Base-by-base conservation (phyloP, 805 yeast genomes). In the Lipomyces kockii region DNA sequence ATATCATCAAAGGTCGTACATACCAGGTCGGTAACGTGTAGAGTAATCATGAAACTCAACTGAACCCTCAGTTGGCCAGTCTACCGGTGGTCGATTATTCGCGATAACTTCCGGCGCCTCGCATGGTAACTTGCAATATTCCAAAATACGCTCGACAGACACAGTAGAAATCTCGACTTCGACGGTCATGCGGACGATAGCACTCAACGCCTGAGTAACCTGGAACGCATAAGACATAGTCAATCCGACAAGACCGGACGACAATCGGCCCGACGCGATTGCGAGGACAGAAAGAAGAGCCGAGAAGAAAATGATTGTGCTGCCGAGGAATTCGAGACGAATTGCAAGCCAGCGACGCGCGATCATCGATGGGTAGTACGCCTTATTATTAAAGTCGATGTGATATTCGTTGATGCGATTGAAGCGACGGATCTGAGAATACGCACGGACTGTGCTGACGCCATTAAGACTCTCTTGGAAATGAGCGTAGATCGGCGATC, bases 111-210 rank as follows among this genome's bases (percentile, higher is more conserved):
- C 87, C 0, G 95, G 91, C 8, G 98, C 98, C 80, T 95, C 99
- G 12, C 92, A 82, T 52, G 81, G 80, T 69, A 95, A 81, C 20
- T 80, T 78, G 54, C 96, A 86, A 77, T 93, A 94, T 78, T 94
- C 99, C 79, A 91, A 83, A 63, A 94, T 88, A 80, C 99, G 87
- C 81, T 94, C 98, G 55, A 95, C 97, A 22, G 97, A 90, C 43
- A 95, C 98, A 80, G 95, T 93, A 78, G 92, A 93, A 8, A 98
- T 92, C 79, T 94, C 99, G 55, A 95, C 97, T 74, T 95, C 99
- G 56, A 95, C 99, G 0, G 97, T 91, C 98, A 93, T 93, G 80
- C 99, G 86, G 37, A 95, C 98, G 79, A 95, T 92, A 97, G 97
- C 91, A 78, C 93, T 92, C 79, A 95, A 84, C 0, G 97, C 84